Conservation (phyloP, 148 eudicot genomes). For the Pouteria glomerata region DNA sequence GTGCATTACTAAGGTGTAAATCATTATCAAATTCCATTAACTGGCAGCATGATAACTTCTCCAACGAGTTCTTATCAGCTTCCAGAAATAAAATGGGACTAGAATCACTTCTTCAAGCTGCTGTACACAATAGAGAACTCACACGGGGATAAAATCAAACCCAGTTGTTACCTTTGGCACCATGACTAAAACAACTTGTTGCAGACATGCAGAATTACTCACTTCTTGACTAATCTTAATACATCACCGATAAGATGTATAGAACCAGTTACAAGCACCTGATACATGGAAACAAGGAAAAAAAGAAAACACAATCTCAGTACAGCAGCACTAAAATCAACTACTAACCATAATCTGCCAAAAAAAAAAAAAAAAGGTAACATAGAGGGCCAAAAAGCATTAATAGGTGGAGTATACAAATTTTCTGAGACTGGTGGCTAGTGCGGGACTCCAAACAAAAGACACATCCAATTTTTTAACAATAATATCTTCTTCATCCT, state of each 20-base stretch:
- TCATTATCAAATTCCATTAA: neutral
- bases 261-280: conserved; percentile 95
- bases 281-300: conserved; percentile 9
- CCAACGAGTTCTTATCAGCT: neutral
- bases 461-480: neutral
- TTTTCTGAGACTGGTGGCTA: neutral
- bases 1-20: neutral
- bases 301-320: neutral
- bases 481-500: neutral
- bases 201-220: conserved; percentile 7
- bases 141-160: neutral
- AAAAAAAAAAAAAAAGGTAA: neutral
- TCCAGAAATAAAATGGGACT: neutral
- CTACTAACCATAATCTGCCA: neutral
- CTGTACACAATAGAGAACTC: no score
- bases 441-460: neutral
- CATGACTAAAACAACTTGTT: conserved; percentile 1
- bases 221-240: conserved; percentile 70
- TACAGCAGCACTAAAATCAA: neutral
- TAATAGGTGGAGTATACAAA: neutral
- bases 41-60: neutral
- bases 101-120: no score
- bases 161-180: neutral
- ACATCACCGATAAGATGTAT: conserved; percentile 89
- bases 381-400: neutral